These are phyloP conservation scores for Rehmannia glutinosa DNA, from an alignment of 257 asterid species.

Conservation along the genomic window DNA sequence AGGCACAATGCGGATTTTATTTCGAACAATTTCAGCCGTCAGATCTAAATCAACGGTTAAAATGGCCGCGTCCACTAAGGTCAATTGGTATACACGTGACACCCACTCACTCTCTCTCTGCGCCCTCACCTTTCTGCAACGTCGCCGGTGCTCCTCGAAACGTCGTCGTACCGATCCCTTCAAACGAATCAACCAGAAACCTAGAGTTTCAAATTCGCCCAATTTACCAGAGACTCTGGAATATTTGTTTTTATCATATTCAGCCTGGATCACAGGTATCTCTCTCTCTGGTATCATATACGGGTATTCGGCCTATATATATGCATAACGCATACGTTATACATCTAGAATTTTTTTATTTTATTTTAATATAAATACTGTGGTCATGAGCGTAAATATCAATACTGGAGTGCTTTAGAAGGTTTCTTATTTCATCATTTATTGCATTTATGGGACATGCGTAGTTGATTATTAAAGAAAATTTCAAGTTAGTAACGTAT, in stretches of 20 bases:
- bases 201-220: slow-evolving; percentile 13
- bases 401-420: slow-evolving; percentile 9
- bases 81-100: slow-evolving; percentile 29
- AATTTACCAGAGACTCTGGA: slow-evolving; percentile 10
- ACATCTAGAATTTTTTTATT: neutral
- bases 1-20: neutral
- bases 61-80: slow-evolving; percentile 27
- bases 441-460: slow-evolving; percentile 6
- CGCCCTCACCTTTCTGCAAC: slow-evolving; percentile 18
- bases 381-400: neutral
- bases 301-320: neutral
- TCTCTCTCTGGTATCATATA: slow-evolving; percentile 11
- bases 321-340: too few species aligned
- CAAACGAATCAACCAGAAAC: neutral
- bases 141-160: slow-evolving; percentile 24
- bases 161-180: slow-evolving; percentile 28
- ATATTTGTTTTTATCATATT: neutral
- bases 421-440: slow-evolving; percentile 3
- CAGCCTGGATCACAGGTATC: slow-evolving; percentile 26
- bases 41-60: slow-evolving; percentile 30
- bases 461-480: neutral
- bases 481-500: neutral
- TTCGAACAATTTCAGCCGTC: slow-evolving; percentile 20
- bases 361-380: too few species aligned
- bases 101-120: slow-evolving; percentile 20